Conservation (phyloP, 2,329 filamentous ascomycete species). For the Colletotrichum plurivorum region DNA sequence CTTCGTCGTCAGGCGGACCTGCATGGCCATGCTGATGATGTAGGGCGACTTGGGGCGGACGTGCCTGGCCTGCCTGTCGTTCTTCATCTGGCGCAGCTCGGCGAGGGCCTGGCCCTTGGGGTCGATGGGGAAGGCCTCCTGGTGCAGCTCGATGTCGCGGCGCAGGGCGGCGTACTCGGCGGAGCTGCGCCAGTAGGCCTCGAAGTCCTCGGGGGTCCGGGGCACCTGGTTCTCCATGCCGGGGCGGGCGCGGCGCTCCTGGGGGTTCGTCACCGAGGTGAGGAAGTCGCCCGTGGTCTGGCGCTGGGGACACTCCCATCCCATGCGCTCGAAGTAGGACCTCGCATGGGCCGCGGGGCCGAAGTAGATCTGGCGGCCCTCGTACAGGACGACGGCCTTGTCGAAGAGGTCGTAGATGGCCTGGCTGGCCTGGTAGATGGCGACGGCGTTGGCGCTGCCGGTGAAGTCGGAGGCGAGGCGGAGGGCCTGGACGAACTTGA, state of each 20-base stretch:
- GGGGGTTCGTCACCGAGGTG: conserved; percentile 76
- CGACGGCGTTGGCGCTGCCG: conserved; percentile 73
- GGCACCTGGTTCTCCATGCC: conserved; percentile 75
- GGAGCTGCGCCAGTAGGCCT: conserved; percentile 60
- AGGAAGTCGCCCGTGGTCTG: conserved; percentile 80
- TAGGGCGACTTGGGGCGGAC: conserved; percentile 69
- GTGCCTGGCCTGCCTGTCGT: conserved; percentile 65
- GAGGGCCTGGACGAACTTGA: conserved; percentile 80
- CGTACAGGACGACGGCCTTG: conserved; percentile 81
- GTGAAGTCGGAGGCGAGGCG: conserved; percentile 76
- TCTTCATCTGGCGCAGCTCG: conserved; percentile 63
- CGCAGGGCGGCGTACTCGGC: conserved; percentile 58
- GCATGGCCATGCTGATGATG: conserved; percentile 68
- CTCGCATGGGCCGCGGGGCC: conserved; percentile 73
- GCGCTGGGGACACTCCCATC: conserved; percentile 76
- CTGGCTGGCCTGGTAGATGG: conserved; percentile 81
- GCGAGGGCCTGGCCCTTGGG: conserved; percentile 54
- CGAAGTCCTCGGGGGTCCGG: conserved; percentile 79
- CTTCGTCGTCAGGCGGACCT: conserved; percentile 65
- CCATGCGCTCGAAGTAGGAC: conserved; percentile 76
- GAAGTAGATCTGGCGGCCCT: conserved; percentile 84
- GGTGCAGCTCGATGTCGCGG: conserved; percentile 65
- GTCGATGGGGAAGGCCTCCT: conserved; percentile 60
- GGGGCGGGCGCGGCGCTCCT: conserved; percentile 67
- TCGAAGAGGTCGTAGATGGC: conserved; percentile 81